A percentile compares a stretch with the other conserved stretches of the same genome.
Evolutionary conservation across 2,329 filamentous ascomycete genomes (phyloP).

Genomic region (Colletotrichum zoysiae): DNA sequence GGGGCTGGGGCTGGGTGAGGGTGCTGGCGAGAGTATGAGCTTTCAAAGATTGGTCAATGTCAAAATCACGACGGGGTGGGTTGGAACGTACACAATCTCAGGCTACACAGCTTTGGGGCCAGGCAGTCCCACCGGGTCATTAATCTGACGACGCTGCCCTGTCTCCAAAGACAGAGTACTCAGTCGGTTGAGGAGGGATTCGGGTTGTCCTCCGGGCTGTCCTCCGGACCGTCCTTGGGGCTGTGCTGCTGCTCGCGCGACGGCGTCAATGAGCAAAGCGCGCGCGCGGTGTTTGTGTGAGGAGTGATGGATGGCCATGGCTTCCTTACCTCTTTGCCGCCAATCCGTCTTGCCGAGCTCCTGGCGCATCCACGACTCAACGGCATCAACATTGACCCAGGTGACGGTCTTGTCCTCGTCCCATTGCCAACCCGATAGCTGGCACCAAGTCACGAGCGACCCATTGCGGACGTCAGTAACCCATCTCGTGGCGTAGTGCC

Average conservation of each 20-base stretch:
- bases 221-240: too few relatives aligned
- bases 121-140: not conserved
- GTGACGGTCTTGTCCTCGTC: not conserved
- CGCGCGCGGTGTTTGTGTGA: too few relatives aligned
- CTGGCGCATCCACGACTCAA: conserved; percentile 5
- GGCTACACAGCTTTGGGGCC: too few relatives aligned
- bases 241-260: not conserved
- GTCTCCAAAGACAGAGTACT: not conserved
- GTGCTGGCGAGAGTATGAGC: not conserved
- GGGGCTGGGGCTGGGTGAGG: not conserved
- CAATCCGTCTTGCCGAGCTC: not conserved
- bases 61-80: not conserved
- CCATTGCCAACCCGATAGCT: not conserved
- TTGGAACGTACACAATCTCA: not conserved
- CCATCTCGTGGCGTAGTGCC: conserved; percentile 5
- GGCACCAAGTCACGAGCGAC: not conserved
- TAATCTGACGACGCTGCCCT: not conserved
- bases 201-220: not conserved
- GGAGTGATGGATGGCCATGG: too few relatives aligned
- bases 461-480: not conserved
- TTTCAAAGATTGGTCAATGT: conserved; percentile 9
- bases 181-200: not conserved
- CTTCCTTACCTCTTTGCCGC: not conserved
- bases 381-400: not conserved
- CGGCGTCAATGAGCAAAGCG: too few relatives aligned